Evolutionary conservation across 1,284 basidiomycete genomes (phyloP).

Genomic region (Melampsora abietis-canadensis): DNA sequence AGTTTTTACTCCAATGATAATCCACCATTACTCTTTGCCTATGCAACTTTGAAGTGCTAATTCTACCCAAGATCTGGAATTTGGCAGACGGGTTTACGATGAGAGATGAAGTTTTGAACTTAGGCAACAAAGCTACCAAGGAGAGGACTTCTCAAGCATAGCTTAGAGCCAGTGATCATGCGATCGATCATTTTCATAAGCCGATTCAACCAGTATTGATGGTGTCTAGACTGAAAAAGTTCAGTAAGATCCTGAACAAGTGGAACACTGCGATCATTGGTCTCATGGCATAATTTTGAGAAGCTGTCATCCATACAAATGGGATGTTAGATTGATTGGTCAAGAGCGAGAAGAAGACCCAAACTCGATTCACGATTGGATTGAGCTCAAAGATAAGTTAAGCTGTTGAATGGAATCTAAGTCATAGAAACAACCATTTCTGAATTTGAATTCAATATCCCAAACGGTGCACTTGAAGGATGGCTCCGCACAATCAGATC

Average conservation of each 20-base stretch:
- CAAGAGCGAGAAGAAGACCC: conserved; percentile 97
- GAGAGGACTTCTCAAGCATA: conserved; percentile 97
- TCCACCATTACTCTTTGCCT: conserved; percentile 95
- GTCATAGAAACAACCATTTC: no score
- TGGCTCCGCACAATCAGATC: no score
- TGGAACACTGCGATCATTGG: conserved; percentile 96
- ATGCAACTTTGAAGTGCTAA: conserved; percentile 96
- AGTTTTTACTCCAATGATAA: conserved; percentile 93
- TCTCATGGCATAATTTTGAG: conserved; percentile 93
- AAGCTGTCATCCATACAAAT: conserved; percentile 97
- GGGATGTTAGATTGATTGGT: conserved; percentile 89
- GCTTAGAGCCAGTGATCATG: conserved; percentile 66
- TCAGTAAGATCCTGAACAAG: conserved; percentile 99
- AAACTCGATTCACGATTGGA: conserved; percentile 98
- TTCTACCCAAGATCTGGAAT: conserved; percentile 89
- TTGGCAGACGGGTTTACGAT: conserved; percentile 93
- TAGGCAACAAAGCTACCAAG: conserved; percentile 85
- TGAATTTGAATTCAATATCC: no score
- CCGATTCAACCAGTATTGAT: conserved; percentile 93
- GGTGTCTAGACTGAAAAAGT: conserved; percentile 97
- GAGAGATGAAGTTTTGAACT: conserved; percentile 95
- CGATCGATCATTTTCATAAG: conserved; percentile 93
- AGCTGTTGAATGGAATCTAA: no score
- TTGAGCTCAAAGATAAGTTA: conserved; percentile 83
- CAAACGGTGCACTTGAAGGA: no score